Evolutionary conservation across 768 basidiomycete genomes (phyloP).

Genomic region (Stropharia rugosoannulata): DNA sequence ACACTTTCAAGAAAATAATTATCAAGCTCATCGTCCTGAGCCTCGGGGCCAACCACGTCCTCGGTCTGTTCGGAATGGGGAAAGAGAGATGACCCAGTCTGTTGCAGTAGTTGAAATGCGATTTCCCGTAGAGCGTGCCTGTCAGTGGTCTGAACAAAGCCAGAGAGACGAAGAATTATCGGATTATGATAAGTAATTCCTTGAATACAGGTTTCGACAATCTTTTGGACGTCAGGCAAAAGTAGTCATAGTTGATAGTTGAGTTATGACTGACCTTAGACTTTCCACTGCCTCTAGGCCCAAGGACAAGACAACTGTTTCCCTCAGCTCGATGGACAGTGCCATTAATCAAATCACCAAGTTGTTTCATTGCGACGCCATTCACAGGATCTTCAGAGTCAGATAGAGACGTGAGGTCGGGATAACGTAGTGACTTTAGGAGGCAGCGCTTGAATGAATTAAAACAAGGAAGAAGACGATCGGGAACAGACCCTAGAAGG

Average conservation of each 20-base stretch:
- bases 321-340: slow-evolving; percentile 83
- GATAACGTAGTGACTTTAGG: slow-evolving; percentile 41
- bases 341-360: slow-evolving; percentile 66
- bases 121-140: slow-evolving; percentile 91
- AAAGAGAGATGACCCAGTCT: slow-evolving; percentile 66
- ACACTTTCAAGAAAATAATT: slow-evolving; percentile 50
- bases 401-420: not conserved
- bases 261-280: slow-evolving; percentile 51
- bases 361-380: slow-evolving; percentile 49
- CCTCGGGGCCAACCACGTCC: slow-evolving; percentile 22
- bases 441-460: slow-evolving; percentile 58
- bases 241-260: not conserved
- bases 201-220: slow-evolving; percentile 58
- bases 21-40: slow-evolving; percentile 29
- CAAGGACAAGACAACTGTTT: slow-evolving; percentile 88
- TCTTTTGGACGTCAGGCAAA: slow-evolving; percentile 33
- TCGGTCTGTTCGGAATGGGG: slow-evolving; percentile 36
- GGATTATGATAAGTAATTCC: slow-evolving; percentile 43
- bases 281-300: slow-evolving; percentile 87
- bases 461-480: slow-evolving; percentile 33
- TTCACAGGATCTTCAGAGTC: slow-evolving; percentile 31
- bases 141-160: slow-evolving; percentile 83
- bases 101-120: slow-evolving; percentile 76
- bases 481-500: not conserved
- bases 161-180: slow-evolving; percentile 80